Base-by-base conservation (phyloP, 1,284 basidiomycete genomes). In the Gymnopus androsaceus region DNA sequence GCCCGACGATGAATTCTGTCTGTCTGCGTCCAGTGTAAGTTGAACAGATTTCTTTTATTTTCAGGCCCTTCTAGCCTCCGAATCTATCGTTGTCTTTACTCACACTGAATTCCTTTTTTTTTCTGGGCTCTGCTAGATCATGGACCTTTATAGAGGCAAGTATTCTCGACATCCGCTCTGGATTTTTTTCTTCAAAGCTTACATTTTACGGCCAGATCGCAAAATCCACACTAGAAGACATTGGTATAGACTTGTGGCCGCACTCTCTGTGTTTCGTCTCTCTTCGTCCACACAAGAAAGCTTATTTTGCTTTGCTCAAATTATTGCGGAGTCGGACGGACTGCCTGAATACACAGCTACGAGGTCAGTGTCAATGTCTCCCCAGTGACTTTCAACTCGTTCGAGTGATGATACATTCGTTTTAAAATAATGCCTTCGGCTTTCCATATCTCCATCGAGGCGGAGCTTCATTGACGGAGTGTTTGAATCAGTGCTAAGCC, bases 251-350 rank as follows among this genome's bases (percentile, higher is more conserved):
- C 5, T 42, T 61, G 21, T 59, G 58, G 48, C 42, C 41, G 19
- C 56, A 57, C 36, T 54, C 56, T 12, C 50, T 45, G 25, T 61
- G 60, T 31, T 42, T 58, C 23, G 47, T 50, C 11, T 31, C 42
- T 12, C 52, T 59, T 6, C 33, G 44, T 3, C 37, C 45, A 9
- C 55, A 61, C 37, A 59, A 61, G 50, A 38, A 44, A 33, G 49
- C 53, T 17, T 61, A 59, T 30, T 61, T 59, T 37, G 49, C 38
- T 40, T 49, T 61, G 17, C 34, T 61, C 12, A 52, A 53, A 34
- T 34, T 53, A 7, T 38, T 61, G 9, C 40, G 46, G 40, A 45
- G 31, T 30, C 34, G 54, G 19, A 27, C 28, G 31, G 30, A 44
- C 31, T 54, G 56, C 21, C 33, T 55, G 14, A 23, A 50, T 25